Conservation (phyloP, 2,329 filamentous ascomycete species). For the Elsinoe necatrix region DNA sequence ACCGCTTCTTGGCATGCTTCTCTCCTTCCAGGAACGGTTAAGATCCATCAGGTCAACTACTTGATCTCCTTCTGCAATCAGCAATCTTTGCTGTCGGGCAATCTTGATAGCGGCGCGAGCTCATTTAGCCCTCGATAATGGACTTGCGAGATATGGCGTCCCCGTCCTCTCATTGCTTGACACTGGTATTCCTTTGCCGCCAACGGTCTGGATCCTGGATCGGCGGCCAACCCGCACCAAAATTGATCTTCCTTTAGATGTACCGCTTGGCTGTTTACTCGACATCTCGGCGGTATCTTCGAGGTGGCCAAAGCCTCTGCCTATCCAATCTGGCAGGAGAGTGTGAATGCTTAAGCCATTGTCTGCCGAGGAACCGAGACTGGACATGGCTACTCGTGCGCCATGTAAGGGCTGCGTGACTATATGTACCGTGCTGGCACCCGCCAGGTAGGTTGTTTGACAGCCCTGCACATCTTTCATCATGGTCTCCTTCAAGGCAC, state of each 20-base stretch:
- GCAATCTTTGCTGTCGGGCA: not conserved
- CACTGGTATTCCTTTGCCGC: not conserved
- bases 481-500: constrained; percentile 7
- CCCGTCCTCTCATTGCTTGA: not conserved
- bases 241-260: not conserved
- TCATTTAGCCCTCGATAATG: not conserved
- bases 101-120: not conserved
- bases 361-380: constrained; percentile 2
- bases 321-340: constrained; percentile 7
- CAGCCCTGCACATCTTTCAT: not conserved
- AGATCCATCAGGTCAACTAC: not conserved
- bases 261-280: not conserved
- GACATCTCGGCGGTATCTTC: not conserved
- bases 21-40: not conserved
- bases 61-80: not conserved
- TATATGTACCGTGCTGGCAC: not conserved
- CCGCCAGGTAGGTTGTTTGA: not conserved
- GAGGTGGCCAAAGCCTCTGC: not conserved
- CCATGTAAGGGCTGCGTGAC: not conserved
- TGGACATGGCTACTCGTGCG: not conserved
- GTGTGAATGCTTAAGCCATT: not conserved
- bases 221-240: not conserved
- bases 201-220: not conserved
- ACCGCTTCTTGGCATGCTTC: not conserved
- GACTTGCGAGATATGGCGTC: constrained; percentile 1